Evolutionary conservation across 1,284 basidiomycete species (phyloP), one percentile per base, ranked within the genome.

Genomic region (Cystobasidium sp.): DNA sequence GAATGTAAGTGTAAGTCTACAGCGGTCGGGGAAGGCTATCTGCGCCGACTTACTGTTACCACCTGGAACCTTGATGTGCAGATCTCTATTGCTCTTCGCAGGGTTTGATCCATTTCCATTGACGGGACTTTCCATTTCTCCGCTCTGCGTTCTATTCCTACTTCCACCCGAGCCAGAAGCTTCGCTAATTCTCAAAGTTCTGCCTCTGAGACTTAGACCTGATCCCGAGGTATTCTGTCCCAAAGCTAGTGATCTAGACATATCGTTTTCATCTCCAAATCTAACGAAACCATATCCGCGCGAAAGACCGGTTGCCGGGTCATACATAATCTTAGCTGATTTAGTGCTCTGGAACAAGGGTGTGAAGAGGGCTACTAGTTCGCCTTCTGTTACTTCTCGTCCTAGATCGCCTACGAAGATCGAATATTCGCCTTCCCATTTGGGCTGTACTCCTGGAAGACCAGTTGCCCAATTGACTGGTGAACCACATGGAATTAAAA

Each of bases 331-430:
- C 84, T 94, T 94, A 43, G 93, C 93, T 81, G 91, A 94, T 84
- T 92, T 93, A 83, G 92, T 93, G 80, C 91, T 93, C 55, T 88
- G 83, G 84, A 94, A 94, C 1, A 91, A 91, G 12, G 88, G 86
- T 72, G 94, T 92, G 77, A 92, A 91, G 20, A 81, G 78, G 5
- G 78, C 80, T 63, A 94, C 91, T 24, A 94, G 85, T 82, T 94
- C 93, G 37, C 90, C 91, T 82, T 94, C 93, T 76, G 91, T 92
- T 3, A 91, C 92, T 82, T 94, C 92, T 22, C 92, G 90, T 6
- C 91, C 91, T 56, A 94, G 86, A 82, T 94, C 92, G 49, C 93
- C 93, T 1, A 94, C 92, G 79, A 94, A 94, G 73, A 94, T 92
- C 81, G 90, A 92, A 81, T 91, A 93, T 83, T 94, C 93, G 74